Evolutionary conservation across 192 early-diverging fungal genomes (phyloP).

Genomic region (Coemansia sp.): DNA sequence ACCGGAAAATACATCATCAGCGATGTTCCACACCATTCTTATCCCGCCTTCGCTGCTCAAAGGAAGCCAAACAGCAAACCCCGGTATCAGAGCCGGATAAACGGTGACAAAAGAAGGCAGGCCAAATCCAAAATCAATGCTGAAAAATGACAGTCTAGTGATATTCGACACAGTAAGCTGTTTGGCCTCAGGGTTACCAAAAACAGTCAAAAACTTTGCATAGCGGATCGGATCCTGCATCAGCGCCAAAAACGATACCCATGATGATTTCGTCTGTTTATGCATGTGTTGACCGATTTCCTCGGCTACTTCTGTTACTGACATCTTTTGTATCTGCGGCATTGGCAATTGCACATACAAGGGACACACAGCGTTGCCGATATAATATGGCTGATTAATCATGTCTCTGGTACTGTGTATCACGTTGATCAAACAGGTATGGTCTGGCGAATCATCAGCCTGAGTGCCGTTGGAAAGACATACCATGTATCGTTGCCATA

Average conservation of each 20-base stretch:
- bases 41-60: slow-evolving; percentile 29
- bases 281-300: slow-evolving; percentile 32
- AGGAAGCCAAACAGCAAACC: slow-evolving; percentile 36
- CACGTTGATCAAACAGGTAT: slow-evolving; percentile 25
- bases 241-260: slow-evolving; percentile 26
- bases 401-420: slow-evolving; percentile 28
- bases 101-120: slow-evolving; percentile 23
- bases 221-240: slow-evolving; percentile 21
- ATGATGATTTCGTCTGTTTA: slow-evolving; percentile 9
- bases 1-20: slow-evolving; percentile 1
- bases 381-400: slow-evolving; percentile 25
- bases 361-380: slow-evolving; percentile 44
- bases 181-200: slow-evolving; percentile 26
- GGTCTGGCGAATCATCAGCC: neutral
- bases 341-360: slow-evolving; percentile 25
- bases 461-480: neutral
- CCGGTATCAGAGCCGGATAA: slow-evolving; percentile 43
- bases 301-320: slow-evolving; percentile 10
- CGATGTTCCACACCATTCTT: slow-evolving; percentile 43
- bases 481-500: slow-evolving; percentile 43
- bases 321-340: neutral
- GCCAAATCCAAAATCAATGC: slow-evolving; percentile 48
- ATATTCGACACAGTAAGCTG: slow-evolving; percentile 46
- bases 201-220: slow-evolving; percentile 37
- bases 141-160: slow-evolving; percentile 25